These are phyloP conservation scores for Iberis pinnata DNA, from an alignment of 345 rosid genomes.

Conservation along the genomic window DNA sequence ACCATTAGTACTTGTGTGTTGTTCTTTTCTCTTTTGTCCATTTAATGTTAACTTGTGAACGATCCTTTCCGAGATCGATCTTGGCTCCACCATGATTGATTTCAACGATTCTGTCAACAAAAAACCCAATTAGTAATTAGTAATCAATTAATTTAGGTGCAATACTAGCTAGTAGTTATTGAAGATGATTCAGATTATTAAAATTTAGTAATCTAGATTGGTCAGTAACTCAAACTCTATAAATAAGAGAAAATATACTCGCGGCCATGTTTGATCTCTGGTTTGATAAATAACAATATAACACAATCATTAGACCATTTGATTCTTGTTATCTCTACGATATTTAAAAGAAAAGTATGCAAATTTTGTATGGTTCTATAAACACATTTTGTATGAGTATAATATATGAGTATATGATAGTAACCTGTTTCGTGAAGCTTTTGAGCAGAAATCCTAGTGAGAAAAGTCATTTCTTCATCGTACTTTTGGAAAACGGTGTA, in stretches of 20 bases:
- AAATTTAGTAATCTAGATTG: too few species aligned
- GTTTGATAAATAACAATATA: too few species aligned
- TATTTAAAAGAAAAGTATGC: too few species aligned
- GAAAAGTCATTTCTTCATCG: constrained; percentile 95
- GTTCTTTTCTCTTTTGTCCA: constrained; percentile 38
- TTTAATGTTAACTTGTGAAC: constrained; percentile 58
- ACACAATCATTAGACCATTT: too few species aligned
- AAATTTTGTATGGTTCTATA: not conserved
- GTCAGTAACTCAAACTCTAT: too few species aligned
- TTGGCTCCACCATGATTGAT: constrained; percentile 71
- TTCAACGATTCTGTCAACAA: constrained; percentile 51
- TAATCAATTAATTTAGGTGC: too few species aligned
- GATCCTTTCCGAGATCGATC: constrained; percentile 87
- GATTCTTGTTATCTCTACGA: too few species aligned
- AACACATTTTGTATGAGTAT: not conserved
- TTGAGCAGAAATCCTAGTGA: constrained; percentile 70
- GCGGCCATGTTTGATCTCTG: too few species aligned
- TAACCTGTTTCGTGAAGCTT: constrained; percentile 93
- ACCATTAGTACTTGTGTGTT: constrained; percentile 24
- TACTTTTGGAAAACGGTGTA: constrained; percentile 92
- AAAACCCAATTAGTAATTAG: not conserved
- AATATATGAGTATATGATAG: not conserved
- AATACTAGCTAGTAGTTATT: too few species aligned
- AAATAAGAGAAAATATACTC: too few species aligned
- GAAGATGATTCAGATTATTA: too few species aligned